Percentiles rank a stretch among this genome's conserved stretches.
These are phyloP conservation scores for Moringa oleifera DNA, from an alignment of 345 rosid species.

Conservation along the genomic window DNA sequence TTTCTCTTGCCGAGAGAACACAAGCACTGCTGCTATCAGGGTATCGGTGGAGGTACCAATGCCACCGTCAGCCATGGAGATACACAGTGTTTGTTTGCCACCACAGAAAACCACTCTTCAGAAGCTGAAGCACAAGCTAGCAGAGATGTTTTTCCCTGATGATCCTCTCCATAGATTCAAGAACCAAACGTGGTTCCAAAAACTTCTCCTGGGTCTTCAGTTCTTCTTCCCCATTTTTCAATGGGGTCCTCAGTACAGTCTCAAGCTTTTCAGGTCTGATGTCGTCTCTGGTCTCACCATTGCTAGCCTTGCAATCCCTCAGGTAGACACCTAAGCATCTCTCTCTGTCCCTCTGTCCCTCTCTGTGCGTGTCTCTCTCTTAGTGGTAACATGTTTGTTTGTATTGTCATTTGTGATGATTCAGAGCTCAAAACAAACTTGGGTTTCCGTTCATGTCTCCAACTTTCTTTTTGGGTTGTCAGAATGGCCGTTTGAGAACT, in stretches of 20 bases:
- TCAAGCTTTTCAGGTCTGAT: slow-evolving; percentile 34
- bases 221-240: slow-evolving; percentile 51
- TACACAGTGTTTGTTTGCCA: slow-evolving; percentile 55
- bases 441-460: slow-evolving; percentile 9
- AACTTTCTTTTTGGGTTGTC: slow-evolving; percentile 18
- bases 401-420: neutral
- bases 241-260: slow-evolving; percentile 43
- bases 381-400: no score
- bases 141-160: slow-evolving; percentile 72
- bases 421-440: slow-evolving; percentile 14
- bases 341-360: slow-evolving; percentile 14
- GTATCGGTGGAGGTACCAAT: slow-evolving; percentile 16
- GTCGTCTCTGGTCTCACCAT: slow-evolving; percentile 45
- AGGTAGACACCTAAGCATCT: no score
- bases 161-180: slow-evolving; percentile 68
- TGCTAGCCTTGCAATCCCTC: slow-evolving; percentile 58
- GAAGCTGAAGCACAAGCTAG: slow-evolving; percentile 43
- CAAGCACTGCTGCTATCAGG: slow-evolving; percentile 13
- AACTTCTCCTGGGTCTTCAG: slow-evolving; percentile 42
- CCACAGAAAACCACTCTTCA: slow-evolving; percentile 42
- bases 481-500: slow-evolving; percentile 10
- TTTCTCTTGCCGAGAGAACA: slow-evolving; percentile 25
- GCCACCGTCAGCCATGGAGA: slow-evolving; percentile 23
- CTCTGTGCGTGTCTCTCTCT: neutral
- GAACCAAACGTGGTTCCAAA: slow-evolving; percentile 44